Conservation (phyloP, 1,284 basidiomycete species). For the Xerocomus amazonicus region DNA sequence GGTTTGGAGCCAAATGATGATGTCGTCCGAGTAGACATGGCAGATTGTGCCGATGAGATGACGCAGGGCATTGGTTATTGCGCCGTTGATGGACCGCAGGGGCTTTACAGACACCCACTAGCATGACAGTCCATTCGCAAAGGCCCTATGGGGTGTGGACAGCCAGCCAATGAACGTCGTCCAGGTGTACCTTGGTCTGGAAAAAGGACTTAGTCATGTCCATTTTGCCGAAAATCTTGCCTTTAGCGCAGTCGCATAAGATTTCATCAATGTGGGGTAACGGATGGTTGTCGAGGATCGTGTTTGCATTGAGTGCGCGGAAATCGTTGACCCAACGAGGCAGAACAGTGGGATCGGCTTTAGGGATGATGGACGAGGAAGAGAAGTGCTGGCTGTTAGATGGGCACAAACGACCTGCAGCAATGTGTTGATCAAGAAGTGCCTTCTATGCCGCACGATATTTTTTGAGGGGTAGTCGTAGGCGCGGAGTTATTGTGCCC, state of each 20-base stretch:
- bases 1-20: conserved; percentile 31
- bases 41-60: conserved; percentile 22
- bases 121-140: conserved; percentile 31
- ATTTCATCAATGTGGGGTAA: conserved; percentile 28
- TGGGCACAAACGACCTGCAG: background rate
- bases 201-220: conserved; percentile 42
- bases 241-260: conserved; percentile 10
- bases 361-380: conserved; percentile 10
- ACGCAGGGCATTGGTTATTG: conserved; percentile 10
- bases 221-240: conserved; percentile 29
- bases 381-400: background rate
- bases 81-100: conserved; percentile 19
- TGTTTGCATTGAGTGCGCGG: conserved; percentile 20
- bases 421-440: background rate
- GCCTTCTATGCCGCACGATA: background rate
- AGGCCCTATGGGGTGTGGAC: conserved; percentile 30
- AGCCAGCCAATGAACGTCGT: conserved; percentile 32
- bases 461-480: background rate
- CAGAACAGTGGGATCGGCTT: conserved; percentile 3
- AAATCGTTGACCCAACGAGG: conserved; percentile 21
- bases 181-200: conserved; percentile 32
- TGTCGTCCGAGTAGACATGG: conserved; percentile 35
- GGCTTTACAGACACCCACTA: conserved; percentile 25
- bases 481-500: background rate
- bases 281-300: conserved; percentile 15